A percentile compares a stretch with the other conserved stretches of the same genome.
Conservation (phyloP, 2,329 filamentous ascomycete species). For the Diplodia seriata region DNA sequence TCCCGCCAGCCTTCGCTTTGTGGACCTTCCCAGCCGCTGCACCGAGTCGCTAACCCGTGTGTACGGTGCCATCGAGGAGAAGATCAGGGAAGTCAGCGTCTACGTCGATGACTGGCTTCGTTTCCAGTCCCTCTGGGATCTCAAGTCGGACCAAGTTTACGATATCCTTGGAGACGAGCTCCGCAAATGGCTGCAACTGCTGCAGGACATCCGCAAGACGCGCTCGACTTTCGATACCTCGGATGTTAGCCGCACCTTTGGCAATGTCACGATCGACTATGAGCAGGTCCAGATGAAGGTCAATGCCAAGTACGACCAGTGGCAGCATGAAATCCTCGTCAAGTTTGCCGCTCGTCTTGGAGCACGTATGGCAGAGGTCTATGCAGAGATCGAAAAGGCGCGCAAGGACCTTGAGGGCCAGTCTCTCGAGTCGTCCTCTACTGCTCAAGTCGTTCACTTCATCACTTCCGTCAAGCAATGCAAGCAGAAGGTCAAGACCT, state of each 20-base stretch:
- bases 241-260: slow-evolving; percentile 90
- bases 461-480: slow-evolving; percentile 98
- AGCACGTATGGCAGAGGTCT: slow-evolving; percentile 88
- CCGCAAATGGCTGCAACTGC: slow-evolving; percentile 87
- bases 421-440: slow-evolving; percentile 91
- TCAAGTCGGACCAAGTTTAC: slow-evolving; percentile 95
- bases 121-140: slow-evolving; percentile 97
- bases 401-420: slow-evolving; percentile 89
- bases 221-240: slow-evolving; percentile 97
- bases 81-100: slow-evolving; percentile 76
- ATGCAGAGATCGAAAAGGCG: slow-evolving; percentile 88
- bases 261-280: slow-evolving; percentile 94
- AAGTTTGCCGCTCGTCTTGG: slow-evolving; percentile 92
- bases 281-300: slow-evolving; percentile 99
- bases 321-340: slow-evolving; percentile 95
- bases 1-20: slow-evolving; percentile 73
- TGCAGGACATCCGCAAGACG: slow-evolving; percentile 97
- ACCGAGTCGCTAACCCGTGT: slow-evolving; percentile 79
- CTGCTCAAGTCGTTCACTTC: slow-evolving; percentile 95
- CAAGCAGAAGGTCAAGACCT: slow-evolving; percentile 89
- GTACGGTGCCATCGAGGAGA: slow-evolving; percentile 82
- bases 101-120: slow-evolving; percentile 99
- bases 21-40: slow-evolving; percentile 83
- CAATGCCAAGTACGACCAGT: slow-evolving; percentile 98
- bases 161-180: slow-evolving; percentile 90